A percentile compares a stretch with the other conserved stretches of the same genome.
These are phyloP conservation scores for Colletotrichum lentis DNA, from an alignment of 2,329 filamentous ascomycete species.

Conservation along the genomic window DNA sequence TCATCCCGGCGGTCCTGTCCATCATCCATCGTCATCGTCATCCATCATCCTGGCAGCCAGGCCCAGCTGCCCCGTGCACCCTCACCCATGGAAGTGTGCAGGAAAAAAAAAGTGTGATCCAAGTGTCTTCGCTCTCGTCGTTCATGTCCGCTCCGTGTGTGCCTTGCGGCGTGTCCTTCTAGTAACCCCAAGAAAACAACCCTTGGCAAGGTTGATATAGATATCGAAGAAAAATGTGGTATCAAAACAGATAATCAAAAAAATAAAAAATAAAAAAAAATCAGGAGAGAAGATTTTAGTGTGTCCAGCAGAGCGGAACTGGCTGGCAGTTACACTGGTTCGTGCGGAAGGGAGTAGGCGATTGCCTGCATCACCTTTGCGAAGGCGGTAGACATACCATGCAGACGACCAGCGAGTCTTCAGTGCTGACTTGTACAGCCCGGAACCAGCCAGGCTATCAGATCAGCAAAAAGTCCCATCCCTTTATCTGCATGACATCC, in stretches of 20 bases:
- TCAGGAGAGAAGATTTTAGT: not conserved
- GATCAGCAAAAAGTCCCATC: constrained; percentile 93
- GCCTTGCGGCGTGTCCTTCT: constrained; percentile 51
- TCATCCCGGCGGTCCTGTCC: constrained; percentile 40
- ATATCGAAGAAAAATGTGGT: constrained; percentile 43
- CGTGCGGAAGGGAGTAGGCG: constrained; percentile 41
- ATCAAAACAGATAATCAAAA: constrained; percentile 36
- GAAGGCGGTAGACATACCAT: constrained; percentile 41
- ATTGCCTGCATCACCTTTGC: constrained; percentile 50
- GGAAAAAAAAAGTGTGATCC: constrained; percentile 31
- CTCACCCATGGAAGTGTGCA: constrained; percentile 26
- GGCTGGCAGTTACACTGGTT: constrained; percentile 32
- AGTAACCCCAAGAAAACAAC: constrained; percentile 33
- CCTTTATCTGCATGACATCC: constrained; percentile 89
- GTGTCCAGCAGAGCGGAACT: constrained; percentile 19
- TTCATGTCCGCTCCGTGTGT: constrained; percentile 38
- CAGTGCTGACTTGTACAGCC: constrained; percentile 18
- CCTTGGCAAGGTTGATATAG: constrained; percentile 37
- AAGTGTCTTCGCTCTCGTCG: constrained; percentile 38
- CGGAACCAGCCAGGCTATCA: constrained; percentile 49
- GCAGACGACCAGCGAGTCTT: constrained; percentile 35
- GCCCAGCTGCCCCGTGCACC: constrained; percentile 34
- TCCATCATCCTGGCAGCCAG: constrained; percentile 37
- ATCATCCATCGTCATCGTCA: constrained; percentile 31
- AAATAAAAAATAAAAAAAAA: no score